Base-by-base conservation (phyloP, 495 filamentous ascomycete genomes). In the Glonium stellatum region DNA sequence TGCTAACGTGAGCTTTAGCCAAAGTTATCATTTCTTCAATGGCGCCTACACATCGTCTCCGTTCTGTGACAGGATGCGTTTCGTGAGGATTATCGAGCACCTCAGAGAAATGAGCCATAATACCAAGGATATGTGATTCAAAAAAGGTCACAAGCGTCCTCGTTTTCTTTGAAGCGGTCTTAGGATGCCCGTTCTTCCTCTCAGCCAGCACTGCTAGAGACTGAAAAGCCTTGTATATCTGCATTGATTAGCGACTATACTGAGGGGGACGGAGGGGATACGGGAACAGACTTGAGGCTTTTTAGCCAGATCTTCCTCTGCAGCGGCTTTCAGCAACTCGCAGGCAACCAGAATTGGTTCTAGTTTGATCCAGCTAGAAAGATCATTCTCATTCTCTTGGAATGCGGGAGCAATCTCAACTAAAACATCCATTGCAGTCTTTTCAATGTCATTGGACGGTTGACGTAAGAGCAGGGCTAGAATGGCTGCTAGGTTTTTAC, bases 21-120 rank as follows among this genome's bases (percentile, higher is more conserved):
- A 92, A 73, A 61, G 77, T 82, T 49, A 97, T 84, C 87, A 97
- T 89, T 68, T 90, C 91, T 62, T 88, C 86, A 67, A 99, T 87
- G 1, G 87, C 93, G 58, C 81, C 81, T 1, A 98, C 76, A 57
- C 85, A 88, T 50, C 89, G 79, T 52, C 79, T 84, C 66, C 88
- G 87, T 64, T 96, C 89, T 27, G 68, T 57, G 23, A 70, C 50
- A 1, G 82, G 75, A 44, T 83, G 76, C 62, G 77, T 71, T 13
- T 78, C 77, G 60, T 78, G 74, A 8, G 80, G 76, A 67, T 90
- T 87, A 66, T 89, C 95, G 54, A 99, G 84, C 11, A 83, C 80
- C 62, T 92, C 86, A 5, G 87, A 86, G 57, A 97, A 83, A 48
- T 87, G 83, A 18, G 86, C 81, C 70, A 95, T 90, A 57, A 97